Evolutionary conservation across 129 eudicot species (phyloP).

Genomic region (Chrysanthemum seticuspe): DNA sequence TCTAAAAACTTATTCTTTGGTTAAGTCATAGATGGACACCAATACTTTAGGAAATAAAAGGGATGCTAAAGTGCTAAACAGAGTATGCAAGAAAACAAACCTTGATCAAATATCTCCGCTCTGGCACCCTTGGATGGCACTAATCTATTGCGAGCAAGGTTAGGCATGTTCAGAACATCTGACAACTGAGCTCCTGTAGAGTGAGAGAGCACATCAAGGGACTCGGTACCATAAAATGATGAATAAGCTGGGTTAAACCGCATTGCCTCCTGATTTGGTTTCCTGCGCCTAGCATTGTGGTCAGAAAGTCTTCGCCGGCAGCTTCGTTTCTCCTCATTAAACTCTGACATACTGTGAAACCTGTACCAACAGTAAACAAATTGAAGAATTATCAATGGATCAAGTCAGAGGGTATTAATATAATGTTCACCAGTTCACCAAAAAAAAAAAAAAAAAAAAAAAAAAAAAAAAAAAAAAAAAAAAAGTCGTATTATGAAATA

Average conservation of each 20-base stretch:
- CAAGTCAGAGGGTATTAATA: too few relatives aligned
- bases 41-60: not conserved
- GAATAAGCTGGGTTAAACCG: conserved; percentile 53
- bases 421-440: too few relatives aligned
- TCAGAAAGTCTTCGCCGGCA: conserved; percentile 81
- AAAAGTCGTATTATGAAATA: too few relatives aligned
- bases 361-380: conserved; percentile 27
- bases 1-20: not conserved
- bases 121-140: conserved; percentile 38
- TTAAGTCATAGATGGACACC: not conserved
- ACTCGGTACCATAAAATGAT: conserved; percentile 45
- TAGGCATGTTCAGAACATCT: conserved; percentile 29
- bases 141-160: conserved; percentile 34
- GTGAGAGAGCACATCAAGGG: conserved; percentile 32
- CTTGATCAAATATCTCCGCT: conserved; percentile 46
- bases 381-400: not conserved
- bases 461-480: too few relatives aligned
- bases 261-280: conserved; percentile 59
- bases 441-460: too few relatives aligned
- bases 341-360: conserved; percentile 75
- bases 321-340: conserved; percentile 82
- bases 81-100: conserved; percentile 31
- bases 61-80: not conserved
- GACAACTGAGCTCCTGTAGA: conserved; percentile 34
- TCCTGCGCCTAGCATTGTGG: conserved; percentile 89